A percentile compares a stretch with the other conserved stretches of the same genome.
Conservation (phyloP, 129 eudicot species). For the Flaveria bidentis region DNA sequence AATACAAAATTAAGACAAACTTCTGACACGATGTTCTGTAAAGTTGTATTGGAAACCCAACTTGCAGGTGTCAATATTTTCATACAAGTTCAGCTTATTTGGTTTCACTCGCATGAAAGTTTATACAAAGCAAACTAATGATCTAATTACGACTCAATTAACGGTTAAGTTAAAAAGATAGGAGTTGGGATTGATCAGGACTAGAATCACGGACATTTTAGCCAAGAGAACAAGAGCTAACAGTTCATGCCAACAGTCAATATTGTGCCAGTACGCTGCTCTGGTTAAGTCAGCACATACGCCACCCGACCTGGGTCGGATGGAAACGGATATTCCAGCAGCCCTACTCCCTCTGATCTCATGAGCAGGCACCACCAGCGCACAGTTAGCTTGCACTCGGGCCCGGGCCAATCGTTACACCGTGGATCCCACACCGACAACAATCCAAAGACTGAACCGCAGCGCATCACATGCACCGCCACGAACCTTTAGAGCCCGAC, state of each 20-base stretch:
- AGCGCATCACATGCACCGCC: no score
- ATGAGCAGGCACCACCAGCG: background rate
- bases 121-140: no score
- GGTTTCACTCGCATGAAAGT: no score
- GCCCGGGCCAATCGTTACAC: slow-evolving; percentile 14
- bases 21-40: background rate
- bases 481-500: background rate
- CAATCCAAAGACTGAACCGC: background rate
- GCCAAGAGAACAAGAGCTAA: background rate
- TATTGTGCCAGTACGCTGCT: slow-evolving; percentile 33
- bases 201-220: background rate
- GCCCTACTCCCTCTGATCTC: background rate
- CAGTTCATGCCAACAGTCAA: slow-evolving; percentile 8
- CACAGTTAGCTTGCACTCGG: slow-evolving; percentile 33
- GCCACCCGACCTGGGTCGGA: slow-evolving; percentile 16
- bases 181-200: slow-evolving; percentile 20
- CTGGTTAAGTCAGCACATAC: slow-evolving; percentile 39
- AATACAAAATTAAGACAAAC: slow-evolving; percentile 12
- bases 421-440: slow-evolving; percentile 31
- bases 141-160: no score
- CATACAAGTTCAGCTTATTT: background rate
- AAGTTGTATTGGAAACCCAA: background rate
- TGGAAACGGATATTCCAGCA: slow-evolving; percentile 26
- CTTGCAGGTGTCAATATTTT: no score
- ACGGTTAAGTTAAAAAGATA: background rate